Conservation (phyloP, 1,284 basidiomycete genomes). For the Apiotrichum sp. region DNA sequence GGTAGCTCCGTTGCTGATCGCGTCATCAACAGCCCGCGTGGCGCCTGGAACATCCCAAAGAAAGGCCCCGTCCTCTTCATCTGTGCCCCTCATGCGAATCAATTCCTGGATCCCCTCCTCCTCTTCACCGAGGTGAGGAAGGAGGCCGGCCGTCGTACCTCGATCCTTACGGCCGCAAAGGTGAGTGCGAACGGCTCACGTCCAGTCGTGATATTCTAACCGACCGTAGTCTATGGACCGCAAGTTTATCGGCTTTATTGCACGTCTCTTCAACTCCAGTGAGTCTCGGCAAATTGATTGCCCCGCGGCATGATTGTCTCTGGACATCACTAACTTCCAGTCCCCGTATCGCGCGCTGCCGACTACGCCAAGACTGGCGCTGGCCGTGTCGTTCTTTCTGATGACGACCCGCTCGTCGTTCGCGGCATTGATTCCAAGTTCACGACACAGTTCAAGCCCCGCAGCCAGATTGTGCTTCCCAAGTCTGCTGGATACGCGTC, state of each 20-base stretch:
- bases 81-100: slow-evolving; percentile 90
- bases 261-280: slow-evolving; percentile 86
- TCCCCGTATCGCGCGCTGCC: slow-evolving; percentile 86
- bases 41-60: slow-evolving; percentile 88
- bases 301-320: too few relatives aligned
- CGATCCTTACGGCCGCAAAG: slow-evolving; percentile 89
- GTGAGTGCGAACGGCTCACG: slow-evolving; percentile 25
- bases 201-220: background rate
- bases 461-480: slow-evolving; percentile 82
- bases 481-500: slow-evolving; percentile 71
- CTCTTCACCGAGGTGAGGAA: slow-evolving; percentile 80
- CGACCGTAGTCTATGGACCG: slow-evolving; percentile 38
- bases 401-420: slow-evolving; percentile 69
- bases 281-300: slow-evolving; percentile 39
- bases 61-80: slow-evolving; percentile 95
- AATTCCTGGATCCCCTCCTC: slow-evolving; percentile 95
- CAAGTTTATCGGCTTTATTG: slow-evolving; percentile 66
- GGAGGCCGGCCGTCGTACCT: slow-evolving; percentile 75
- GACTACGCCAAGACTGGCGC: slow-evolving; percentile 76
- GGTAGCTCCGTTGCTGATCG: too few relatives aligned
- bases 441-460: slow-evolving; percentile 65
- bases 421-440: slow-evolving; percentile 75
- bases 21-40: slow-evolving; percentile 57
- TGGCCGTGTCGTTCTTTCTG: slow-evolving; percentile 67
- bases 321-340: slow-evolving; percentile 48